Percentiles rank a stretch among this genome's conserved stretches.
phyloP scores from a whole-genome alignment of 805 yeast species.

The Komagataella populi region DNA sequence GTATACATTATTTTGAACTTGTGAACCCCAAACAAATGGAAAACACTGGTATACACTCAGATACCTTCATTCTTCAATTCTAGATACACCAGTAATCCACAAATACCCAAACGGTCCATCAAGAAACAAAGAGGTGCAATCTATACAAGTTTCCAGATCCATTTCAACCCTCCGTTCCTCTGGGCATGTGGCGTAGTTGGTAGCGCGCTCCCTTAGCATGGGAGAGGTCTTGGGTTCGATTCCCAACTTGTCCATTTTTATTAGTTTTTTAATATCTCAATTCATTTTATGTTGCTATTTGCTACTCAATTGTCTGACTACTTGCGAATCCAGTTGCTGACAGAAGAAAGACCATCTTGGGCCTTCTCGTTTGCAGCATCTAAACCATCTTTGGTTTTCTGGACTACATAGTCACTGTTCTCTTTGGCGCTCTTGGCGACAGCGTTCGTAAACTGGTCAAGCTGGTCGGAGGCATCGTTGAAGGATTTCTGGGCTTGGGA shows the following conservation, averaged over 20 bases:
- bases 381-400: constrained; percentile 8
- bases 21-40: too few relatives aligned
- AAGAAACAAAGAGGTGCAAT: too few relatives aligned
- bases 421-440: constrained; percentile 12
- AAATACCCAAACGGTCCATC: too few relatives aligned
- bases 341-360: constrained; percentile 9
- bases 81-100: too few relatives aligned
- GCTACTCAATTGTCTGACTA: neutral
- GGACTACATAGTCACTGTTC: constrained; percentile 3
- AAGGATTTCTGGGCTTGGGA: constrained; percentile 16
- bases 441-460: constrained; percentile 1
- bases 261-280: constrained; percentile 4
- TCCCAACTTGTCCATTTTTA: constrained; percentile 59
- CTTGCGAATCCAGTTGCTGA: constrained; percentile 8
- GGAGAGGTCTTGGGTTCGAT: constrained; percentile 74
- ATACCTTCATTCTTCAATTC: too few relatives aligned
- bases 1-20: too few relatives aligned
- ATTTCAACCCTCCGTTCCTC: neutral
- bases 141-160: too few relatives aligned
- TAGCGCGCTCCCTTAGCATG: constrained; percentile 77
- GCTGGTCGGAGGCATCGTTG: constrained; percentile 12
- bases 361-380: constrained; percentile 9
- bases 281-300: neutral
- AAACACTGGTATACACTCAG: too few relatives aligned
- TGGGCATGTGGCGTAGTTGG: constrained; percentile 79